Conservation (phyloP, 2,329 filamentous ascomycete species). For the Didymosphaeria variabile region DNA sequence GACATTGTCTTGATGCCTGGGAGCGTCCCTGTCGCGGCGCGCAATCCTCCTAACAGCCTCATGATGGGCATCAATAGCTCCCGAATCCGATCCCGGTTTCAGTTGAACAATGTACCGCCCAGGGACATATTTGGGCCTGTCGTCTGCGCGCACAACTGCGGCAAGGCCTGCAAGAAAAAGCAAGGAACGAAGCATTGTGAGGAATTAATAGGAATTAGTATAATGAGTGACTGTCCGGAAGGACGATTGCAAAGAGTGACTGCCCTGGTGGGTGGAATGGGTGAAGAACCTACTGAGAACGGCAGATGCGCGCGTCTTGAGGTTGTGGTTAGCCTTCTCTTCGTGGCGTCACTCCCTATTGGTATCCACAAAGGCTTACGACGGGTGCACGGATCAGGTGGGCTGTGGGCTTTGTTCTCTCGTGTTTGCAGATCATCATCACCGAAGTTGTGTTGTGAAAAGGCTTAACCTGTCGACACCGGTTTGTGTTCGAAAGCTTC, state of each 20-base stretch:
- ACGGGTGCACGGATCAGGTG: slow-evolving; percentile 5
- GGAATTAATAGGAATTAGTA: not conserved
- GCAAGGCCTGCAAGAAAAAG: slow-evolving; percentile 6
- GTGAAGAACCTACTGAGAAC: not conserved
- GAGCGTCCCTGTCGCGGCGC: slow-evolving; percentile 14
- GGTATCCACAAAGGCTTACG: slow-evolving; percentile 11
- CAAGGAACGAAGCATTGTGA: slow-evolving; percentile 9
- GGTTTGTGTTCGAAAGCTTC: not conserved
- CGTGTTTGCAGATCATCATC: not conserved
- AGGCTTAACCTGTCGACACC: not conserved
- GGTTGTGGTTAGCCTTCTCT: not conserved
- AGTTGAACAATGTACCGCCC: slow-evolving; percentile 54
- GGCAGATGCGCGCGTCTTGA: not conserved
- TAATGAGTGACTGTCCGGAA: slow-evolving; percentile 1
- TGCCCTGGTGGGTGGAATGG: slow-evolving; percentile 7
- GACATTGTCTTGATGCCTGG: not conserved
- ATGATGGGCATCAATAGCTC: slow-evolving; percentile 23
- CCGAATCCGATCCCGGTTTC: slow-evolving; percentile 33
- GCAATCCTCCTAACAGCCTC: slow-evolving; percentile 23
- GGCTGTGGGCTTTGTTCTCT: not conserved
- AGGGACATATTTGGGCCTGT: slow-evolving; percentile 26
- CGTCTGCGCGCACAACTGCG: slow-evolving; percentile 2
- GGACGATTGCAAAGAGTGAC: slow-evolving; percentile 5
- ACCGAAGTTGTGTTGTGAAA: not conserved
- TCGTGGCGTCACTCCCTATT: slow-evolving; percentile 4